Base-by-base conservation (phyloP, 1,284 basidiomycete genomes). In the Ganoderma resinaceum region DNA sequence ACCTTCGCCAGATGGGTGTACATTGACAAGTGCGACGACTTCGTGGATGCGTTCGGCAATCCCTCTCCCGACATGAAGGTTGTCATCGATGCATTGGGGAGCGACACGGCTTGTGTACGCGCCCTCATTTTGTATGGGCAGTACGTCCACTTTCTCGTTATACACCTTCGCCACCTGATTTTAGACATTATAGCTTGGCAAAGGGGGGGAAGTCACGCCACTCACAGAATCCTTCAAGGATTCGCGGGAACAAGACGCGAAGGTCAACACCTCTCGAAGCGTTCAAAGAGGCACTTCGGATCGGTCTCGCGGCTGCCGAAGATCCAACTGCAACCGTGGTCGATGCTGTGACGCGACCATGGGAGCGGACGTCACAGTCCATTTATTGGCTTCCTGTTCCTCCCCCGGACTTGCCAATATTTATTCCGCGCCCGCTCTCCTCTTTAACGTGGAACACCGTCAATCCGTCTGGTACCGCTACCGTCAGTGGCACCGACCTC, bases 91-190 rank as follows among this genome's bases (percentile, higher is more conserved):
- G 33, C 18, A 8, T 33, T 55, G 52, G 52, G 52, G 29, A 55
- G 52, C 18, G 52, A 55, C 12, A 18, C 29, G 29, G 52, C 52
- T 5, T 55, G 52, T 9, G 33, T 62, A 2, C 42, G 61, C 40
- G 61, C 61, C 9, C 43, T 62, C 20, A 43, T 62, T n/a, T 9
- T 49, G 35, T 43, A 62, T 52, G 61, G 61, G 14, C 43, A 62
- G 61, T 62, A 29, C 26, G 61, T 55, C 20, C 29, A 7, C 29
- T 31, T 18, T 14, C 2, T 18, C 33, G 2, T 29, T 55, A 16
- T 33, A 18, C 6, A 31, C 29, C 9, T 3, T 20, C 29, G 7
- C 16, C 5, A 31, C 7, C 52, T 33, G 14, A 29, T 55, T 31
- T 4, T 0, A 23, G 11, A 49, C 20, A 12, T 11, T 23, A 23